phyloP scores from a whole-genome alignment of 768 basidiomycete species.

The Panaeolus papilionaceus region DNA sequence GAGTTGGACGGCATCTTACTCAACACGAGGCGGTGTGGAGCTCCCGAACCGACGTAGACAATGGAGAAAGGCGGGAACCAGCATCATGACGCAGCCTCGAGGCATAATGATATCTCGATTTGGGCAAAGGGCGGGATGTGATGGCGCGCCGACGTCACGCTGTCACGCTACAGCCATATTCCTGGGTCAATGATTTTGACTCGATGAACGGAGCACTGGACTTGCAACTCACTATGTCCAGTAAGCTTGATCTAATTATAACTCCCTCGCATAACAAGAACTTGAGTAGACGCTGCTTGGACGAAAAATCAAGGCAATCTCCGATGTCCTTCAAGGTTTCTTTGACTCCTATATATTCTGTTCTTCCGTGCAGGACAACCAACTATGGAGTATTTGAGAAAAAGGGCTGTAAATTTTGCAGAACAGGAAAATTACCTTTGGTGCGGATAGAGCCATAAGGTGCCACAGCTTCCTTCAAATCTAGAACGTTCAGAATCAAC shows the following conservation, averaged over 20 bases:
- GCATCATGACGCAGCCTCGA: constrained; percentile 1
- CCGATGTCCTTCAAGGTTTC: no score
- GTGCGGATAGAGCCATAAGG: no score
- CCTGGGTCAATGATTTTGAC: not conserved
- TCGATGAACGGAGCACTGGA: not conserved
- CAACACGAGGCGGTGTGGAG: constrained; percentile 3
- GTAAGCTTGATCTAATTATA: not conserved
- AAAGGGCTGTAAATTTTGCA: no score
- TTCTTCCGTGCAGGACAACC: no score
- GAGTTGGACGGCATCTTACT: not conserved
- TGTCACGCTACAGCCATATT: not conserved
- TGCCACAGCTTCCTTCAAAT: no score
- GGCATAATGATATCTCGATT: constrained; percentile 1
- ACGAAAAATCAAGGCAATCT: not conserved
- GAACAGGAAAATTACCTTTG: no score
- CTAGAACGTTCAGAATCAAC: no score
- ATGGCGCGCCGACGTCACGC: constrained; percentile 12
- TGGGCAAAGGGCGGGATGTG: constrained; percentile 14
- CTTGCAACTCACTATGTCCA: not conserved
- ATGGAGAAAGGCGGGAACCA: not conserved
- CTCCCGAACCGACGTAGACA: not conserved
- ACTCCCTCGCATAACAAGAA: not conserved
- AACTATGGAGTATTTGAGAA: no score
- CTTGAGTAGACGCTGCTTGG: not conserved
- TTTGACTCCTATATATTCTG: no score